Base-by-base conservation (phyloP, 768 basidiomycete genomes). In the Boletus reticulatus region DNA sequence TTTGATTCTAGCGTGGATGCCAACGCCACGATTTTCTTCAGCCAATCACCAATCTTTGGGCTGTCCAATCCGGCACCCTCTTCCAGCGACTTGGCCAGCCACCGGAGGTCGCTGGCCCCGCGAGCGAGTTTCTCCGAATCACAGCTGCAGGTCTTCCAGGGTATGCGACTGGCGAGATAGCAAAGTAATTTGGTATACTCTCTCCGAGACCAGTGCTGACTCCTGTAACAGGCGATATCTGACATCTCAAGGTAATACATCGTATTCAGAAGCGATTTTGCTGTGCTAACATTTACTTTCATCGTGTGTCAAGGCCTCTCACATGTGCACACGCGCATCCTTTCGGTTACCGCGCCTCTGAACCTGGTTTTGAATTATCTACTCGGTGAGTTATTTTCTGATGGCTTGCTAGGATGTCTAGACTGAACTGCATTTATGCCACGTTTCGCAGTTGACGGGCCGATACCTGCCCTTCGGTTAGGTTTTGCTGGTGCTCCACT, bases 61-160 rank as follows among this genome's bases (percentile, higher is more conserved):
- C 50, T 4, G 5, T 58, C 51, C 54, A 67, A 20, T 64, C 67
- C 27, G 76, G 78, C 48, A 47, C 56, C 4, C 63, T 82, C 34
- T 62, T 83, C 1, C 66, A 78, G 14, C 74, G 32, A 44, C 58
- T 74, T 14, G 59, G 68, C 12, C 72, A 72, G 69, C 71, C 76
- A 11, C 68, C 70, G 5, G 71, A 74, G 32, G 76, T 81, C 2
- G 75, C 78, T 5, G 43, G 46, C 2, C 63, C 65, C 3, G 80
- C 80, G 6, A 69, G 70, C 10, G 16, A 70, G 27, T 81, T 80
- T 55, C 71, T 81, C 3, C 65, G 61, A 37, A 67, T 72, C 57
- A 62, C 76, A 9, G 70, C 69, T 12, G 57, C 78, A 29, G 78
- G 79, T 46, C 67, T 80, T 36, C 80, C 78, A 4, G 79, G 78